phyloP scores from a whole-genome alignment of 2,329 filamentous ascomycete species.

The Passalora sequoiae region DNA sequence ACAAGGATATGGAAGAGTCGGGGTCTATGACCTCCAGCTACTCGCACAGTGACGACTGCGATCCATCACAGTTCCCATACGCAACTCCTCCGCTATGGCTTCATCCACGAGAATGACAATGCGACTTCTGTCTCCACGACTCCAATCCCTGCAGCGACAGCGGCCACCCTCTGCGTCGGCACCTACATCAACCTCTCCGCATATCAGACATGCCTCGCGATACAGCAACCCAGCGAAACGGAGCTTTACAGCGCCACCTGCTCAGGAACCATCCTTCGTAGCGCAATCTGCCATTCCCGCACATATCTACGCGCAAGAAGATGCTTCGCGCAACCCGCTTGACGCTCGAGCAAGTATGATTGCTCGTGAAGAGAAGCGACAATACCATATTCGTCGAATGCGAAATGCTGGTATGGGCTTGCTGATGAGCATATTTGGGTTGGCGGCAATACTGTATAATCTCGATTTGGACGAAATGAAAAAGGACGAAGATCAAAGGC shows the following conservation, averaged over 20 bases:
- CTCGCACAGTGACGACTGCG: no score
- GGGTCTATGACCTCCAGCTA: no score
- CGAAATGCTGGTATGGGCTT: constrained; percentile 36
- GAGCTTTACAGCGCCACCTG: constrained; percentile 21
- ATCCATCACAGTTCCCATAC: no score
- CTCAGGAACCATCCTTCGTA: constrained; percentile 23
- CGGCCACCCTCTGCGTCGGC: constrained; percentile 7
- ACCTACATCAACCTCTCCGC: background rate
- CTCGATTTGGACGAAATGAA: constrained; percentile 34
- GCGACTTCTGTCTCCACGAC: constrained; percentile 28
- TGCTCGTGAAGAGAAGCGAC: constrained; percentile 28
- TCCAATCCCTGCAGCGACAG: constrained; percentile 23
- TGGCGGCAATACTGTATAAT: constrained; percentile 30
- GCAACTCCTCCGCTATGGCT: no score
- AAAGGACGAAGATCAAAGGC: constrained; percentile 21
- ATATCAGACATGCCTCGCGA: constrained; percentile 28
- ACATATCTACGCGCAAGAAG: constrained; percentile 9
- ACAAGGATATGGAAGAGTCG: no score
- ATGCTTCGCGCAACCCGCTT: constrained; percentile 16
- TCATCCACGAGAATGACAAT: constrained; percentile 27
- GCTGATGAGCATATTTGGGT: constrained; percentile 29
- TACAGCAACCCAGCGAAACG: constrained; percentile 34
- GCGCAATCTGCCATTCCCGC: constrained; percentile 8
- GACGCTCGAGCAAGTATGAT: constrained; percentile 25
- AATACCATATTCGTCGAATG: constrained; percentile 32